Evolutionary conservation across 331 rosid genomes (phyloP).

Genomic region (Cucumis variabilis): DNA sequence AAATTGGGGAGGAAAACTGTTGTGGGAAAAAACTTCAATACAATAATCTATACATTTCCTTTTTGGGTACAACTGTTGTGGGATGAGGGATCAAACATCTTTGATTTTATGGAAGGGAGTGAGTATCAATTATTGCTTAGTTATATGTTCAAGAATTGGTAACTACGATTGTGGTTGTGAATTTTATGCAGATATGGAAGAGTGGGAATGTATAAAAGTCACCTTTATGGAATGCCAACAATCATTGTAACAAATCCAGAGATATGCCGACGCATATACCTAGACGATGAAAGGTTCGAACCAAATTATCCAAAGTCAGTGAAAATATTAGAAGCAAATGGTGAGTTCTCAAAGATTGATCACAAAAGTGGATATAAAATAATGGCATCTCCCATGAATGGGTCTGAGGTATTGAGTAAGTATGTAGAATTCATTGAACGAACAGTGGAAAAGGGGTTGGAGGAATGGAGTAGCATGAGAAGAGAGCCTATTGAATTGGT

Average conservation of each 20-base stretch:
- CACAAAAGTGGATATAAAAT: background rate
- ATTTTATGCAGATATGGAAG: background rate
- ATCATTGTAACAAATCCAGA: background rate
- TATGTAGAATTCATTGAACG: background rate
- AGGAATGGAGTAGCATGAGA: constrained; percentile 6
- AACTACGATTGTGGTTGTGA: background rate
- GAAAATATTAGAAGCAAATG: background rate
- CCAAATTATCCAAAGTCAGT: background rate
- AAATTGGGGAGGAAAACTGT: background rate
- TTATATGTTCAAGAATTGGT: background rate
- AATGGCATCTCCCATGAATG: background rate
- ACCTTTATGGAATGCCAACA: background rate
- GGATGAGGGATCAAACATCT: no score
- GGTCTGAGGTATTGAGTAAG: background rate
- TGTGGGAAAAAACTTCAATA: no score
- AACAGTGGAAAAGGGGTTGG: background rate
- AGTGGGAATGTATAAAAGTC: background rate
- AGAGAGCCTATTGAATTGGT: background rate
- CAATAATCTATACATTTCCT: no score
- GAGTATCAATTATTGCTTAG: no score
- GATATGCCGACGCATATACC: background rate
- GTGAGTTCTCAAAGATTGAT: background rate
- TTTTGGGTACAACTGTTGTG: no score
- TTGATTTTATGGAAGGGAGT: no score
- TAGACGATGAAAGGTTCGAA: background rate